Base-by-base conservation (phyloP, 78 protist species). In the Dictyostelium firmibasis region DNA sequence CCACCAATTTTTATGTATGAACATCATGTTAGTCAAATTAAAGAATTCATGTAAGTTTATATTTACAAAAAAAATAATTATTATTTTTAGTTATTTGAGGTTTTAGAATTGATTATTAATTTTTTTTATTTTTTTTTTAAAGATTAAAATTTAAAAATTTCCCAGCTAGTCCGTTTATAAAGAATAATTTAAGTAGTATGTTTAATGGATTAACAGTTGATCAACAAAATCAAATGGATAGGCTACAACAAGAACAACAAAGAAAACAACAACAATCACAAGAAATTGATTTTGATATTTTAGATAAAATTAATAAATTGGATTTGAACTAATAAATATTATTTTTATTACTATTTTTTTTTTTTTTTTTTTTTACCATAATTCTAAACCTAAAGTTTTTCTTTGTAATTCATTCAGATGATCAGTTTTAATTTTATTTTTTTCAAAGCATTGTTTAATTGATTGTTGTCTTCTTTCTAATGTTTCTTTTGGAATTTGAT, bases 321-420 rank as follows among this genome's bases (percentile, higher is more conserved):
- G 79, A 72, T 72, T 31, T 72, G 33, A 72, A 72, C 33, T 33
- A 31, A 72, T 72, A n/a, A n/a, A 25, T 27, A 27, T 67, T 67
- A 27, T 67, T 27, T 62, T 11, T 11, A 9, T 8, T 62, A n/a
- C n/a, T 67, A 27, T 67, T 27, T 67, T 8, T 18, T 53, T 53
- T 18, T 20, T 57, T 4, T 20, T 57, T 57, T 16, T n/a, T 47
- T 81, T 27, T 18, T 53, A 31, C 92, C 92, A 85, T 8, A 75
- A 35, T n/a, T 85, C 77, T 33, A 86, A 60, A 76, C 92, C 92
- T 20, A 86, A 53, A 6, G 78, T 29, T 13, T 57, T 44, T 35
- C 64, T 78, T 53, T 86, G 84, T 35, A 38, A 23, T 7, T 76
- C 84, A 35, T 36, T 75, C 9, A 77, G 11, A 11, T 31, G n/a